Evolutionary conservation across 169 alveolate genomes (phyloP).

Genomic region (Eimeria brunetti): DNA sequence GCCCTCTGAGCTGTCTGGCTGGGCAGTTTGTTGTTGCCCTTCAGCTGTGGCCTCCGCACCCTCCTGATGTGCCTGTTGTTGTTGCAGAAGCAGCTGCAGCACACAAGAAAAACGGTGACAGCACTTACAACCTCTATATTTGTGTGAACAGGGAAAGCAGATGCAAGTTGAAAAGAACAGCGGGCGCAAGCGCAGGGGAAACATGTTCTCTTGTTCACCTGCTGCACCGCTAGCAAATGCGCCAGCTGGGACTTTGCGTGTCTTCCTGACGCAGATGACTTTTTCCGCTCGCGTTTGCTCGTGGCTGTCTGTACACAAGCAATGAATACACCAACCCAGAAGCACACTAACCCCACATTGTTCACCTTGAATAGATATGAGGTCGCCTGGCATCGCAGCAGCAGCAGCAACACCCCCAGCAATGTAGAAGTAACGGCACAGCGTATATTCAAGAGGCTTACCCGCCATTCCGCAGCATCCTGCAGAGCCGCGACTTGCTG

Average conservation of each 20-base stretch:
- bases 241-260: conserved; percentile 66
- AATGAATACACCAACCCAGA: not conserved
- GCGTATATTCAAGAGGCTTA: not conserved
- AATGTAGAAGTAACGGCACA: not conserved
- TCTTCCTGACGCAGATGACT: conserved; percentile 69
- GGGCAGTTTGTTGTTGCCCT: conserved; percentile 11
- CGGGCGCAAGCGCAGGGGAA: not conserved
- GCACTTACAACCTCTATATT: not conserved
- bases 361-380: not conserved
- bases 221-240: conserved; percentile 70
- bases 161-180: not conserved
- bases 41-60: conserved; percentile 33
- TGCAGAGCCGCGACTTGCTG: conserved; percentile 66
- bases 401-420: not conserved
- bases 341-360: not conserved
- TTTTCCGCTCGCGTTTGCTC: conserved; percentile 69
- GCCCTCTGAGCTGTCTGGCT: conserved; percentile 18
- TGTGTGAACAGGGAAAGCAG: not conserved
- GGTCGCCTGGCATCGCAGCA: not conserved
- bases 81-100: conserved; percentile 54
- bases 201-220: not conserved
- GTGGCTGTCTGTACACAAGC: conserved; percentile 65
- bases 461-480: conserved; percentile 69
- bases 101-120: not conserved
- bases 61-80: conserved; percentile 31